These are phyloP conservation scores for Aulographum hederae DNA, from an alignment of 2,329 filamentous ascomycete genomes.

Conservation along the genomic window DNA sequence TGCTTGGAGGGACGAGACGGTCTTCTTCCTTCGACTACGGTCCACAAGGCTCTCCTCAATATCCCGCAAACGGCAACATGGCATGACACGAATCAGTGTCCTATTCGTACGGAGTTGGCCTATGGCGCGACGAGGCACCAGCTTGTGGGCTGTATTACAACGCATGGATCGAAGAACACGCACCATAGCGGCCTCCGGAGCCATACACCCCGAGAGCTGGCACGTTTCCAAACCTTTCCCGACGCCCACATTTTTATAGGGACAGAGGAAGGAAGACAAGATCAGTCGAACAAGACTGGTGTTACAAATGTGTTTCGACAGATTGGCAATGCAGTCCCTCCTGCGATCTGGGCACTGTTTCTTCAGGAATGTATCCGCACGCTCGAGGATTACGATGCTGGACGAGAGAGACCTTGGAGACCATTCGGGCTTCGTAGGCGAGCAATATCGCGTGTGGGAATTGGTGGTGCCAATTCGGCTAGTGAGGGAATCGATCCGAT, in stretches of 20 bases:
- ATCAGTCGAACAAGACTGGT: too few species aligned
- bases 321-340: constrained; percentile 5
- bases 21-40: background rate
- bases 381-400: background rate
- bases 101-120: too few species aligned
- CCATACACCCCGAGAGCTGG: constrained; percentile 3
- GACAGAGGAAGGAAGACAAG: too few species aligned
- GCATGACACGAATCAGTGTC: too few species aligned
- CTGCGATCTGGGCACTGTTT: background rate
- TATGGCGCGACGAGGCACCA: background rate
- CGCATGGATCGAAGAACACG: background rate
- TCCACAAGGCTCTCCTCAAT: too few species aligned
- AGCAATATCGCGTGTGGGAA: too few species aligned
- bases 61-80: too few species aligned
- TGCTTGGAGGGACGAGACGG: background rate
- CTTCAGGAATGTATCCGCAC: constrained; percentile 1
- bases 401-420: too few species aligned
- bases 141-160: background rate
- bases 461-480: too few species aligned
- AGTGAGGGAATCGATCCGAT: too few species aligned
- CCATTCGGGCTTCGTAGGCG: too few species aligned
- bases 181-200: background rate
- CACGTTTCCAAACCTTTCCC: constrained; percentile 3
- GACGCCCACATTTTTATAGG: background rate
- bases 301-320: constrained; percentile 1